Conservation (phyloP, 331 rosid species). For the Malus hybrid region DNA sequence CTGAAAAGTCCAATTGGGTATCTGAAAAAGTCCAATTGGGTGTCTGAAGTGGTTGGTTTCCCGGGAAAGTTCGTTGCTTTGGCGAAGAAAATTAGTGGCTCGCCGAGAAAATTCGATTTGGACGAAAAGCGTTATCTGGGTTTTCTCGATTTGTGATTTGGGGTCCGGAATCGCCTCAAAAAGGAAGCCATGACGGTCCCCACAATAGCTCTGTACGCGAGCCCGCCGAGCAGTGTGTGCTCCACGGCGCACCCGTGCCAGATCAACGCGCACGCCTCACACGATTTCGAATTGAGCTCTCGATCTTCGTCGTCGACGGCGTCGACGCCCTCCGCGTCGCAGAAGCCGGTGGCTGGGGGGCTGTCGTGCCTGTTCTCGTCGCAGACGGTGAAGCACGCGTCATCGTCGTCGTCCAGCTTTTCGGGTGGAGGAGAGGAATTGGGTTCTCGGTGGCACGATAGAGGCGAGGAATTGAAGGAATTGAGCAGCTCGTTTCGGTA, state of each 20-base stretch:
- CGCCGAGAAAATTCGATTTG: background rate
- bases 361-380: slow-evolving; percentile 81
- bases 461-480: slow-evolving; percentile 73
- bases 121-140: background rate
- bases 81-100: slow-evolving; percentile 1
- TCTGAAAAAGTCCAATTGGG: background rate
- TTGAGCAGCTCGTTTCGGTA: slow-evolving; percentile 65
- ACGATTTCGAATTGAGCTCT: slow-evolving; percentile 65
- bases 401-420: slow-evolving; percentile 49
- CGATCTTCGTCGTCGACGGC: slow-evolving; percentile 61
- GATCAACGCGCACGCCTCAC: slow-evolving; percentile 51
- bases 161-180: slow-evolving; percentile 3
- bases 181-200: slow-evolving; percentile 59
- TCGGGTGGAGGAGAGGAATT: slow-evolving; percentile 58
- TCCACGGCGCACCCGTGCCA: slow-evolving; percentile 71
- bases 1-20: too few species aligned
- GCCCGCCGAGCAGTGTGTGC: slow-evolving; percentile 78
- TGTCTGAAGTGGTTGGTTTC: background rate
- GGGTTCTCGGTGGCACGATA: slow-evolving; percentile 48
- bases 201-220: slow-evolving; percentile 74
- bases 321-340: slow-evolving; percentile 49
- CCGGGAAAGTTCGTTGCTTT: slow-evolving; percentile 2
- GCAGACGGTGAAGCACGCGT: slow-evolving; percentile 41
- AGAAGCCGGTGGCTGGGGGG: slow-evolving; percentile 72
- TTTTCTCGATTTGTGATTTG: slow-evolving; percentile 21